phyloP scores from a whole-genome alignment of 1,139 yeast genomes.

The Scheffersomyces segobiensis region DNA sequence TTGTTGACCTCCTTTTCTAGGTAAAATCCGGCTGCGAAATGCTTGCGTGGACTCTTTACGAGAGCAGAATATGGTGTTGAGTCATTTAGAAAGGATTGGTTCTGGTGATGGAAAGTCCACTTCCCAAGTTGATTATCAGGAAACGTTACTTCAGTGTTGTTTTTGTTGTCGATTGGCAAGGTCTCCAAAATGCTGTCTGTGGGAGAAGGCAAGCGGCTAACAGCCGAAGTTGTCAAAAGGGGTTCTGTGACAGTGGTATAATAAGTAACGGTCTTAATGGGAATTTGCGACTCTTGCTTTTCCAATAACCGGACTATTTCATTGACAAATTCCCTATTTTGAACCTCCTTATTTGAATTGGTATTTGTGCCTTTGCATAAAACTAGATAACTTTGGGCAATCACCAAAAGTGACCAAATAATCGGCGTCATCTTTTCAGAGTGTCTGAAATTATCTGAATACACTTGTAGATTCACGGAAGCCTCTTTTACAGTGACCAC shows the following conservation, averaged over 20 bases:
- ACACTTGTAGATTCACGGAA: not conserved
- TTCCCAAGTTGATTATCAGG: not conserved
- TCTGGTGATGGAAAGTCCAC: not conserved
- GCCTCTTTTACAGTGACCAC: not conserved
- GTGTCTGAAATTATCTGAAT: not conserved
- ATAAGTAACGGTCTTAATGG: not conserved
- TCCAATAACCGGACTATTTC: not conserved
- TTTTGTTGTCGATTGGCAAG: not conserved
- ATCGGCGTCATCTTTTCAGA: not conserved
- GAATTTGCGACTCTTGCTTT: not conserved
- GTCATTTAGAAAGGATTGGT: not conserved
- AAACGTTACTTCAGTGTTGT: not conserved
- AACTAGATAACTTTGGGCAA: not conserved
- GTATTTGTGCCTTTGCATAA: not conserved
- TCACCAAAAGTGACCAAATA: not conserved
- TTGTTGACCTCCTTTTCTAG: not conserved
- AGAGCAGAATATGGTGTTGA: not conserved
- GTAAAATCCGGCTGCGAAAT: not conserved
- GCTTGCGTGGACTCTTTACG: not conserved
- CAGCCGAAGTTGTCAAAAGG: not conserved
- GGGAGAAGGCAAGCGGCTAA: not conserved
- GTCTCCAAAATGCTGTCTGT: not conserved
- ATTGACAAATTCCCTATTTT: not conserved
- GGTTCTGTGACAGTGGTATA: not conserved
- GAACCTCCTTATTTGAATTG: not conserved